Evolutionary conservation across 257 asterid species (phyloP).

Genomic region (Nyctanthes arbortristis): DNA sequence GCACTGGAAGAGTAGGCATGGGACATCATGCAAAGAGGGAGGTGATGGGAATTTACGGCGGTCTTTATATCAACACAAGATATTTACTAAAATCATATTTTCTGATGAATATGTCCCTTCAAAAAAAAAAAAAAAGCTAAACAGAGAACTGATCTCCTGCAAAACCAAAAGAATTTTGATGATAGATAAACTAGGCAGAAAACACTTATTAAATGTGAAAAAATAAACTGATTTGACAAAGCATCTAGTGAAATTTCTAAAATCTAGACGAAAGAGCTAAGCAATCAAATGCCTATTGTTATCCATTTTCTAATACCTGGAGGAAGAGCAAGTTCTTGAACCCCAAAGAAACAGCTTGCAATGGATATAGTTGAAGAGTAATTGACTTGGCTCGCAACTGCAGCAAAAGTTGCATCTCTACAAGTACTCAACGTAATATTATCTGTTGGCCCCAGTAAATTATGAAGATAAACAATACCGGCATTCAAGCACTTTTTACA

Average conservation of each 20-base stretch:
- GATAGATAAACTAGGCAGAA: background rate
- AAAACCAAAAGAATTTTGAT: background rate
- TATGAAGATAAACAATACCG: constrained; percentile 73
- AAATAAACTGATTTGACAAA: background rate
- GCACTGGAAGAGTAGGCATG: background rate
- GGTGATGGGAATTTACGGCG: background rate
- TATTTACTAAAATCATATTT: background rate
- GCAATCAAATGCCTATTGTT: background rate
- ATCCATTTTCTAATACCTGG: constrained; percentile 50
- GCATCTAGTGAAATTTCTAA: background rate
- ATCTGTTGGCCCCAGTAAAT: constrained; percentile 65
- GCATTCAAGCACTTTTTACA: constrained; percentile 87
- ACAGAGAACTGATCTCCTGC: background rate
- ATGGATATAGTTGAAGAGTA: constrained; percentile 51
- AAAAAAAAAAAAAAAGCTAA: background rate
- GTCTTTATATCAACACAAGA: background rate
- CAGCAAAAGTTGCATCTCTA: constrained; percentile 87
- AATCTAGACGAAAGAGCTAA: background rate
- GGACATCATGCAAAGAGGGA: background rate
- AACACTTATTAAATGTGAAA: background rate
- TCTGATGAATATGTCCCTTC: background rate
- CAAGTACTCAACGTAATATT: constrained; percentile 86
- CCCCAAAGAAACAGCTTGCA: constrained; percentile 90
- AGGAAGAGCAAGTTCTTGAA: constrained; percentile 53
- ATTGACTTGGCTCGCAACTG: constrained; percentile 81